A percentile compares a stretch with the other conserved stretches of the same genome.
Evolutionary conservation across 2,329 filamentous ascomycete genomes (phyloP).

Genomic region (Ophiostoma ulmi): DNA sequence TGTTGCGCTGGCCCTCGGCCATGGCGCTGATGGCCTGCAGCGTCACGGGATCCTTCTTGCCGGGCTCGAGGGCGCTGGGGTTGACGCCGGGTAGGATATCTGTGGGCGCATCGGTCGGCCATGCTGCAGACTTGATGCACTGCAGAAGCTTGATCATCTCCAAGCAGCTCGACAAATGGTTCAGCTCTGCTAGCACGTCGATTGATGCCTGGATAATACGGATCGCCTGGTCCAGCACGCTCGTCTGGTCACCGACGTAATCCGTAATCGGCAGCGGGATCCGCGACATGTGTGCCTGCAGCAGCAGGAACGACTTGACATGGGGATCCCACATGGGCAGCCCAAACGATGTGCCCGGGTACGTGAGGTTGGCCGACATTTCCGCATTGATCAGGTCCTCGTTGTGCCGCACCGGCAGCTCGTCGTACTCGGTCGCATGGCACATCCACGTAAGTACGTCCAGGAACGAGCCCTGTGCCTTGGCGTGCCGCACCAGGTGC

Average conservation of each 20-base stretch:
- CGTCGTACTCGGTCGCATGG: constrained; percentile 89
- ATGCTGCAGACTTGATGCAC: constrained; percentile 85
- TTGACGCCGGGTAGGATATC: constrained; percentile 73
- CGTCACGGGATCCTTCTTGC: not conserved
- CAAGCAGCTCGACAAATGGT: constrained; percentile 68
- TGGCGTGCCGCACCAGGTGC: constrained; percentile 65
- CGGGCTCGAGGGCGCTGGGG: not conserved
- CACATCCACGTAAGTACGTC: constrained; percentile 91
- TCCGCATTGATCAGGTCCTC: constrained; percentile 96
- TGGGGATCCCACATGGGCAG: constrained; percentile 98
- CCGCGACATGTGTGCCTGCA: constrained; percentile 92
- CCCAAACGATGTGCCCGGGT: constrained; percentile 54
- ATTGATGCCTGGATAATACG: constrained; percentile 95
- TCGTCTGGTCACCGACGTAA: constrained; percentile 90
- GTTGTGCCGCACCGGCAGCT: constrained; percentile 94
- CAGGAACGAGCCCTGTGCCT: constrained; percentile 60
- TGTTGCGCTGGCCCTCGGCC: constrained; percentile 35
- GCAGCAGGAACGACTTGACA: constrained; percentile 87
- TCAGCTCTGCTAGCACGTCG: constrained; percentile 88
- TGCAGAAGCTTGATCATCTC: constrained; percentile 83
- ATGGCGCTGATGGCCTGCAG: constrained; percentile 42
- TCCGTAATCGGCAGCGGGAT: constrained; percentile 91
- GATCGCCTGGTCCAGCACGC: constrained; percentile 89
- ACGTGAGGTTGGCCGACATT: constrained; percentile 73
- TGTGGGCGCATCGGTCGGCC: constrained; percentile 76